phyloP scores from a whole-genome alignment of 2,329 filamentous ascomycete species.

The Cordyceps cateniannulata region DNA sequence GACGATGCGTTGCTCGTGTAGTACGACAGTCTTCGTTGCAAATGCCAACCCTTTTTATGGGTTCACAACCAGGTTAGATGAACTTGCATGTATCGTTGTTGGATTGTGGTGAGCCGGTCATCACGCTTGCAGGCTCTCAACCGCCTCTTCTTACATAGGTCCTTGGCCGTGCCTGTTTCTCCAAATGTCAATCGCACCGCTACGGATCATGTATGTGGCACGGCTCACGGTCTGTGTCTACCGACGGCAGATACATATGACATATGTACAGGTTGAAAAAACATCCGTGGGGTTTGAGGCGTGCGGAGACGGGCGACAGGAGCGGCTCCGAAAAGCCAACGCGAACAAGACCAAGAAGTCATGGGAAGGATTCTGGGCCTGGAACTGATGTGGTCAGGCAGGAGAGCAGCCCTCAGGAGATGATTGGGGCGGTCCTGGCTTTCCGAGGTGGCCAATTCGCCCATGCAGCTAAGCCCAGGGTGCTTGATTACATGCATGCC shows the following conservation, averaged over 20 bases:
- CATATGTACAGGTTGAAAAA: not conserved
- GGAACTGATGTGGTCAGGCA: not conserved
- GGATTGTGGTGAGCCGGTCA: not conserved
- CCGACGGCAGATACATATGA: not conserved
- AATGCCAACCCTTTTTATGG: not conserved
- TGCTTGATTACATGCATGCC: not conserved
- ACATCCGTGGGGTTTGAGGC: not conserved
- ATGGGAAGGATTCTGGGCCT: not conserved
- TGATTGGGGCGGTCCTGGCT: not conserved
- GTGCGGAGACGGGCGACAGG: slow-evolving; percentile 3
- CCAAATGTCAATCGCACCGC: not conserved
- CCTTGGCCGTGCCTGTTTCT: not conserved
- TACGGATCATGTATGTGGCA: not conserved
- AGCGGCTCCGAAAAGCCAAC: slow-evolving; percentile 5
- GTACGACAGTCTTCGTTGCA: not conserved
- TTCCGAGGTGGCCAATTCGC: not conserved
- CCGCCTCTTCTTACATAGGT: not conserved
- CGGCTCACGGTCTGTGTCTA: not conserved
- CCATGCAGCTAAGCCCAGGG: not conserved
- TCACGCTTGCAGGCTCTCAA: too few species aligned
- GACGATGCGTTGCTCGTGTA: not conserved
- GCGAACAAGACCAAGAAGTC: not conserved
- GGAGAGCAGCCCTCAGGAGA: not conserved
- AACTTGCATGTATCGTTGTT: not conserved
- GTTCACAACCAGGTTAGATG: not conserved